phyloP scores from a whole-genome alignment of 768 basidiomycete genomes.

The Dentipellis fragilis region DNA sequence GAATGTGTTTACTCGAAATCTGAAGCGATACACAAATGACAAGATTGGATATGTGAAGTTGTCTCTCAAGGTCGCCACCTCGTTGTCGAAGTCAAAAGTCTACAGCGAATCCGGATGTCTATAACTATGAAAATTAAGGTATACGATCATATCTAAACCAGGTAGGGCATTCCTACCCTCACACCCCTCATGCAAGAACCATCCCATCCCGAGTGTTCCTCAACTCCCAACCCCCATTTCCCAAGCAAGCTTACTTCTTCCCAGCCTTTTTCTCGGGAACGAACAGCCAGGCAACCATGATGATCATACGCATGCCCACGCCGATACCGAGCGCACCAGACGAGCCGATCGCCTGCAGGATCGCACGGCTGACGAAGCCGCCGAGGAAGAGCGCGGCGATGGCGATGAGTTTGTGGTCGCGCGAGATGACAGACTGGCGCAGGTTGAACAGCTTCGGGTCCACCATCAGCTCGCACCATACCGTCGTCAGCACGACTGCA shows the following conservation, averaged over 20 bases:
- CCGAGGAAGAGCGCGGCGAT: slow-evolving; percentile 65
- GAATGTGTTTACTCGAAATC: no score
- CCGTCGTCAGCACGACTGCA: slow-evolving; percentile 71
- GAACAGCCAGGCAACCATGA: slow-evolving; percentile 58
- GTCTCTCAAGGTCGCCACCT: no score
- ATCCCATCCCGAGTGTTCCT: neutral
- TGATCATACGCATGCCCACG: slow-evolving; percentile 48
- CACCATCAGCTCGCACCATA: slow-evolving; percentile 83
- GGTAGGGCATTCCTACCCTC: no score
- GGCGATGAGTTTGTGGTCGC: slow-evolving; percentile 66
- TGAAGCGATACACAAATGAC: no score
- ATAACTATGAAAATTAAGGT: neutral
- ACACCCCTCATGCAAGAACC: neutral
- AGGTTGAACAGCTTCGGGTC: slow-evolving; percentile 66
- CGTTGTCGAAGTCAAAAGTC: neutral
- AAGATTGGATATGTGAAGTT: no score
- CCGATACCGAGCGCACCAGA: slow-evolving; percentile 60
- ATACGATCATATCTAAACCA: neutral
- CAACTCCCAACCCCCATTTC: neutral
- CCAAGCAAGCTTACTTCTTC: neutral
- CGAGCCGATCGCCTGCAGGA: slow-evolving; percentile 49
- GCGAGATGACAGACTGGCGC: slow-evolving; percentile 39
- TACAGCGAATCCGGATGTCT: neutral
- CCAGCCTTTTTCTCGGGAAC: slow-evolving; percentile 33
- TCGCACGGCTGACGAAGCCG: slow-evolving; percentile 54